A percentile compares a stretch with the other conserved stretches of the same genome.
Conservation (phyloP, 2,329 filamentous ascomycete species). For the Pyrenochaeta sp. region DNA sequence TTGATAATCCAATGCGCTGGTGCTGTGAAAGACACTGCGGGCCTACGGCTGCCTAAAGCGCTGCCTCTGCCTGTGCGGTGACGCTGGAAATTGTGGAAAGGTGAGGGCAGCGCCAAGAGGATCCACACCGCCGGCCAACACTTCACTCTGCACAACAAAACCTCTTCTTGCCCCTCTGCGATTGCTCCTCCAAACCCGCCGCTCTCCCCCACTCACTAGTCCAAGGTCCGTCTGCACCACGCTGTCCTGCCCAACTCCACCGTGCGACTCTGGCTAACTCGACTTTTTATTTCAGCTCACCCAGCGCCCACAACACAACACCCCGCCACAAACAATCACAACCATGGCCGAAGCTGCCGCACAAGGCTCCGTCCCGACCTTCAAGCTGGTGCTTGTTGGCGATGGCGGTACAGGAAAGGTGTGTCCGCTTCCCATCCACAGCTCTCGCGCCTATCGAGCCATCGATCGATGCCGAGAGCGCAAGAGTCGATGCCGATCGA, state of each 20-base stretch:
- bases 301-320: slow-evolving; percentile 32
- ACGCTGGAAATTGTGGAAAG: slow-evolving; percentile 21
- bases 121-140: slow-evolving; percentile 40
- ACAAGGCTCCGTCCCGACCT: slow-evolving; percentile 72
- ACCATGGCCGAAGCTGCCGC: slow-evolving; percentile 66
- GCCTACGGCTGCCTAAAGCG: slow-evolving; percentile 31
- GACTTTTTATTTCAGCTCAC: slow-evolving; percentile 29
- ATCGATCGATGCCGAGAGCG: slow-evolving; percentile 2
- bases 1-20: background rate
- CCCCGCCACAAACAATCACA: slow-evolving; percentile 43
- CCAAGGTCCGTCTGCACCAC: slow-evolving; percentile 31
- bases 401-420: slow-evolving; percentile 99
- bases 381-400: slow-evolving; percentile 99
- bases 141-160: slow-evolving; percentile 43
- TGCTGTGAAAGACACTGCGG: slow-evolving; percentile 24
- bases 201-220: slow-evolving; percentile 36
- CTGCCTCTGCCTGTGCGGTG: slow-evolving; percentile 23
- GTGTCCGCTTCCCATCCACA: slow-evolving; percentile 46
- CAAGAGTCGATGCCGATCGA: slow-evolving; percentile 15
- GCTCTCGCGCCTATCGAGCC: background rate
- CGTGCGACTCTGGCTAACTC: slow-evolving; percentile 28
- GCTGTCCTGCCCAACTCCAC: slow-evolving; percentile 12
- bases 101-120: slow-evolving; percentile 22
- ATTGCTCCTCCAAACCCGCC: slow-evolving; percentile 27
- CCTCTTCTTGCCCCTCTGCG: slow-evolving; percentile 45